Conservation (phyloP, 352 stramenopile genomes). For the Phytophthora macrochlamydospora region DNA sequence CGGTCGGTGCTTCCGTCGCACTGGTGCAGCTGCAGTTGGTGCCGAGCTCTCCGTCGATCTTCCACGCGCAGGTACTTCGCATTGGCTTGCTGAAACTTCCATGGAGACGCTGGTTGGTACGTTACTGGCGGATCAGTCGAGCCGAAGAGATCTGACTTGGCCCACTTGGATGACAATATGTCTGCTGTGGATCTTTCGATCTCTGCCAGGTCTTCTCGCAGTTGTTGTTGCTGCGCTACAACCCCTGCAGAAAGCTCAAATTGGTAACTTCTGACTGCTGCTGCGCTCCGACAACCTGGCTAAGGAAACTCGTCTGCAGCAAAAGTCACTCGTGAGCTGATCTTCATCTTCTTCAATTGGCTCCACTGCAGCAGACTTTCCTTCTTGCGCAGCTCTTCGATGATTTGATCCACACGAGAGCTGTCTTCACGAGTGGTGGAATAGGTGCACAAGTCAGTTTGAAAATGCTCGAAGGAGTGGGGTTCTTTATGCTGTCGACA, state of each 20-base stretch:
- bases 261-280: background rate
- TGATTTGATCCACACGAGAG: background rate
- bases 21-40: constrained; percentile 13
- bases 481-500: constrained; percentile 11
- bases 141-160: constrained; percentile 7
- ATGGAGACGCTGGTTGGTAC: constrained; percentile 1
- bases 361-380: background rate
- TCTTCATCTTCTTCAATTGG: background rate
- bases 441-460: constrained; percentile 10
- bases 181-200: constrained; percentile 3
- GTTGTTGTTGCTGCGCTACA: constrained; percentile 5
- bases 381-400: background rate
- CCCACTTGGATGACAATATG: constrained; percentile 7
- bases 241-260: constrained; percentile 5
- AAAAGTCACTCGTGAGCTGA: background rate
- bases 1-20: constrained; percentile 10
- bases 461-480: constrained; percentile 15
- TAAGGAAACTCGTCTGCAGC: constrained; percentile 18
- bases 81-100: constrained; percentile 17
- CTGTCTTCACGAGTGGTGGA: background rate
- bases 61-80: constrained; percentile 6
- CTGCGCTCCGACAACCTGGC: constrained; percentile 8
- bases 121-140: background rate
- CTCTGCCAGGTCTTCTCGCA: constrained; percentile 11
- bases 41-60: constrained; percentile 11